Conservation (phyloP, 768 basidiomycete species). For the Tephrocybe sp. region DNA sequence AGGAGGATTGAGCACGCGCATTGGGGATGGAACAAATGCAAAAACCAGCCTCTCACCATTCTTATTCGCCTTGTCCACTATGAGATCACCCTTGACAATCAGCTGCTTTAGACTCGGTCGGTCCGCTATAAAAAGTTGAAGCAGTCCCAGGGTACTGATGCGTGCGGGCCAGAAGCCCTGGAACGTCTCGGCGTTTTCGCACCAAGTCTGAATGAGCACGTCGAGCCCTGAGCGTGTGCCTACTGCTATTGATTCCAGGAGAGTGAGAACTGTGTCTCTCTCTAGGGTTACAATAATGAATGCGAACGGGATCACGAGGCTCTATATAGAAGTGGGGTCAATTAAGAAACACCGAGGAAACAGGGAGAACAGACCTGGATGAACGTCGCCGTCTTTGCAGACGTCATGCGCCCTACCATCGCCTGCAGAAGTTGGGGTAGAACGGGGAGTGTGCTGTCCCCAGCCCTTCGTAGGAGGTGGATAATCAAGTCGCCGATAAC, state of each 20-base stretch:
- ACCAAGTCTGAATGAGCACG: slow-evolving; percentile 90
- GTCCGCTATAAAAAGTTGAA: slow-evolving; percentile 66
- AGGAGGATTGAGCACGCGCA: slow-evolving; percentile 23
- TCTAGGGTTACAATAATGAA: slow-evolving; percentile 92
- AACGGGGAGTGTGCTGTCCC: slow-evolving; percentile 77
- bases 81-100: slow-evolving; percentile 88
- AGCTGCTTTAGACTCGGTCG: slow-evolving; percentile 68
- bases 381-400: slow-evolving; percentile 89
- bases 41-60: slow-evolving; percentile 64
- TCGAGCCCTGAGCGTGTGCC: slow-evolving; percentile 72
- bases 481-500: slow-evolving; percentile 95
- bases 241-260: slow-evolving; percentile 70
- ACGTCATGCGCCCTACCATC: slow-evolving; percentile 77
- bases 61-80: slow-evolving; percentile 77
- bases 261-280: slow-evolving; percentile 71
- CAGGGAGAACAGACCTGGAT: slow-evolving; percentile 60
- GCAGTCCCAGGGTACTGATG: slow-evolving; percentile 81
- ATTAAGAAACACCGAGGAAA: neutral
- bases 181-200: slow-evolving; percentile 92
- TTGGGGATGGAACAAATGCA: neutral
- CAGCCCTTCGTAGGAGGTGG: slow-evolving; percentile 84
- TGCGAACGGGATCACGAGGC: slow-evolving; percentile 89
- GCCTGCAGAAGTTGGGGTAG: slow-evolving; percentile 86
- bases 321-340: slow-evolving; percentile 41
- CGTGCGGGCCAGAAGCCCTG: slow-evolving; percentile 94